Base-by-base conservation (phyloP, 164 flowering plant species). In the Sedum album region DNA sequence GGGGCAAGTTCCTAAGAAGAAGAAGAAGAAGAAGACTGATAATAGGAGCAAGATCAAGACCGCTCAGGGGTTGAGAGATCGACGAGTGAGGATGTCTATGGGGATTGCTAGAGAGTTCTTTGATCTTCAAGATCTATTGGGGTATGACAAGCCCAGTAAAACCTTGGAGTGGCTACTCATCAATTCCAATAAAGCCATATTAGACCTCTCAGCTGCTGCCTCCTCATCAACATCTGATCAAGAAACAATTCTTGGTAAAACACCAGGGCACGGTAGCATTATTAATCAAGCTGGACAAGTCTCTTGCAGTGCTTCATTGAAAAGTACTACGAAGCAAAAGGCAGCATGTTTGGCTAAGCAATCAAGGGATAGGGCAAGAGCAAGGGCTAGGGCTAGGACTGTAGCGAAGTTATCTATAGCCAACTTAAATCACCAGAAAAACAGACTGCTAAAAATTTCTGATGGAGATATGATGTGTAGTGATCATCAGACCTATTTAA, bases 81-180 rank as follows among this genome's bases (percentile, higher is more conserved):
- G 87, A 65, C 75, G n/a, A n/a, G n/a, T n/a, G n/a, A n/a, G n/a
- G n/a, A n/a, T n/a, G n/a, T n/a, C n/a, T n/a, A n/a, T n/a, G 87
- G 79, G 70, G 1, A 74, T 80, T 25, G 81, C 87, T 2, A 49
- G 82, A 4, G 69, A 76, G 80, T 83, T 83, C 76, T 83, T 83
- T 65, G 83, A 78, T 73, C 86, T 83, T 3, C 86, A 83, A 48
- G 86, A 83, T 71, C 66, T 75, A 68, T 65, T 81, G 63, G 86
- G 87, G 70, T 83, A 76, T 42, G 85, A 83, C 72, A 83, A 77
- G 64, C 83, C 85, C 4, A 83, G 87, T 68, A 72, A 74, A 66
- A 83, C 85, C 78, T 78, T 83, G 28, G 87, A 78, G 15, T 83
- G 87, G 87, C 79, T 83, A 20, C 75, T 83, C 23, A 72, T n/a